phyloP scores from a whole-genome alignment of 257 asterid species.

The Ajuga chamaepitys region DNA sequence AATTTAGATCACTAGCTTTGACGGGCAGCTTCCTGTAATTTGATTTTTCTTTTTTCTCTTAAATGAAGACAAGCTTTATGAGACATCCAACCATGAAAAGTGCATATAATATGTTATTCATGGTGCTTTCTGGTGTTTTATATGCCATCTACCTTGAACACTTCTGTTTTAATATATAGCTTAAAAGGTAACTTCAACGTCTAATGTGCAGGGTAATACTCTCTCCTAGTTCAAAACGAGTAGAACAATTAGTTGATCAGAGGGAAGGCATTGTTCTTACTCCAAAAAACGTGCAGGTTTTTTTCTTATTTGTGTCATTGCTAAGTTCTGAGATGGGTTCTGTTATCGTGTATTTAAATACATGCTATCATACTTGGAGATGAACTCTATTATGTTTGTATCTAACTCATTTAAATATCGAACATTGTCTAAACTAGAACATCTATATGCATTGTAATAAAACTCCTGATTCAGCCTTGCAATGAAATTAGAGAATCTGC shows the following conservation, averaged over 20 bases:
- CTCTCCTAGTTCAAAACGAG: slow-evolving; percentile 77
- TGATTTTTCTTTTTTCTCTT: neutral
- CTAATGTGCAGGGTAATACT: slow-evolving; percentile 50
- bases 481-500: too few species aligned
- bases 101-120: neutral
- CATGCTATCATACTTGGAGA: neutral
- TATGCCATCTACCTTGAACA: neutral
- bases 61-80: neutral
- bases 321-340: neutral
- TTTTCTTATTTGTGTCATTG: neutral
- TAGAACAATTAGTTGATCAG: slow-evolving; percentile 63
- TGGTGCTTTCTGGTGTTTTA: neutral
- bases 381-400: neutral
- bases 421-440: too few species aligned
- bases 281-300: slow-evolving; percentile 95
- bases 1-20: neutral
- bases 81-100: neutral
- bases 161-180: neutral
- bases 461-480: too few species aligned
- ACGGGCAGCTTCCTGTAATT: neutral
- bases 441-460: too few species aligned
- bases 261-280: slow-evolving; percentile 86
- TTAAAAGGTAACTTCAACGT: slow-evolving; percentile 9
- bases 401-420: too few species aligned
- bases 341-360: neutral